Evolutionary conservation across 441 rosid species (phyloP).

Genomic region (Corymbia calophylla): DNA sequence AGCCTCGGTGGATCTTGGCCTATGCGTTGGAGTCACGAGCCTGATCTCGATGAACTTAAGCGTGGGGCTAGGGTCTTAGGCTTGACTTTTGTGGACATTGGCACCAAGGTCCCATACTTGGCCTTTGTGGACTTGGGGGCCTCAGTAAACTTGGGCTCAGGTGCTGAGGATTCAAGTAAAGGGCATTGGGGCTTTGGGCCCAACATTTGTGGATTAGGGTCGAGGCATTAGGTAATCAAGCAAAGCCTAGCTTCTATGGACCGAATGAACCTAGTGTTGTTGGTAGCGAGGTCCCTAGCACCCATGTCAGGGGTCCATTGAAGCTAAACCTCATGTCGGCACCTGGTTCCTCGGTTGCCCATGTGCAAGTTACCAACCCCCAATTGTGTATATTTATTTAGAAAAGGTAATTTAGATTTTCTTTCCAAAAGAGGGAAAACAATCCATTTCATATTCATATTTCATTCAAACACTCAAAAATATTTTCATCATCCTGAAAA

Average conservation of each 20-base stretch:
- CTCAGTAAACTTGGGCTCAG: background rate
- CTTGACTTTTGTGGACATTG: background rate
- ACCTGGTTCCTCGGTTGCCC: accelerated
- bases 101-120: background rate
- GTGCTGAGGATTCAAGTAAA: background rate
- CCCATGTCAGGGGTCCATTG: background rate
- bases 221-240: background rate
- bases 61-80: background rate
- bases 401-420: background rate
- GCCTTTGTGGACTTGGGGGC: background rate
- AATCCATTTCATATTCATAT: accelerated
- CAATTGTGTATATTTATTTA: background rate
- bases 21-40: accelerated
- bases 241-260: background rate
- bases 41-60: accelerated
- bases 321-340: accelerated
- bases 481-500: too few relatives aligned
- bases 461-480: background rate
- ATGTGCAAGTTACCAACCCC: background rate
- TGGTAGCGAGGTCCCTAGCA: accelerated
- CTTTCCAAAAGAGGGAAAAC: too few relatives aligned
- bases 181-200: background rate
- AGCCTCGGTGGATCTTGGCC: too few relatives aligned
- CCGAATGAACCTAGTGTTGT: too few relatives aligned
- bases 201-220: background rate